These are phyloP conservation scores for Sorghum bicolor DNA, from an alignment of 176 grass and related monocot species.

Conservation along the genomic window DNA sequence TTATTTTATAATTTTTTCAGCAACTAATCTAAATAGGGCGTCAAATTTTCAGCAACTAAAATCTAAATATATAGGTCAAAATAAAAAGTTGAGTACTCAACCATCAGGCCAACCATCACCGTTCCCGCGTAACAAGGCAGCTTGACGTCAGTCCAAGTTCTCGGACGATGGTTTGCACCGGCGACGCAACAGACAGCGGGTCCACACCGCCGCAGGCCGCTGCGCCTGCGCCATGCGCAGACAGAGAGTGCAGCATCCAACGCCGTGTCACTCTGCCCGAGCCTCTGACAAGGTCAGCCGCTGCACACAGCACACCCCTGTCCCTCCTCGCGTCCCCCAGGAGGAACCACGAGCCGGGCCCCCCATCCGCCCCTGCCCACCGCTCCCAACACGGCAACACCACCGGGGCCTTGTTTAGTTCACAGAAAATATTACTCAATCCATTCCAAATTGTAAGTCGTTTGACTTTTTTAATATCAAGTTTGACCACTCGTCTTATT, in stretches of 20 bases:
- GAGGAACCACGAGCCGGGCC: not conserved
- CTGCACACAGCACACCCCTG: not conserved
- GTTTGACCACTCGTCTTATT: too few species aligned
- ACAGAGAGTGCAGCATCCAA: conserved; percentile 39
- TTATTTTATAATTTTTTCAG: too few species aligned
- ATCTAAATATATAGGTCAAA: too few species aligned
- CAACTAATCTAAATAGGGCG: too few species aligned
- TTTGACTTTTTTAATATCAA: too few species aligned
- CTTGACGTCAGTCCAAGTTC: not conserved
- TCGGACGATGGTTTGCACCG: not conserved
- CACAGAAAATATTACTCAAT: too few species aligned
- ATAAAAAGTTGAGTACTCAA: too few species aligned
- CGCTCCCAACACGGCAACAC: not conserved
- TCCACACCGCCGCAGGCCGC: not conserved
- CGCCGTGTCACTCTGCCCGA: conserved; percentile 42
- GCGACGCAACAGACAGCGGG: not conserved
- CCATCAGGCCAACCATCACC: not conserved
- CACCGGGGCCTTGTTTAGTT: too few species aligned
- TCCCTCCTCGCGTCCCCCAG: conserved; percentile 19
- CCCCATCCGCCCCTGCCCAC: not conserved
- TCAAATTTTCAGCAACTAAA: too few species aligned
- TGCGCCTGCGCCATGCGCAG: conserved; percentile 24
- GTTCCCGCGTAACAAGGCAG: not conserved
- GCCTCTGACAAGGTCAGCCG: conserved; percentile 35
- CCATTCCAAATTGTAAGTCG: too few species aligned